Evolutionary conservation across 2,329 filamentous ascomycete genomes (phyloP).

Genomic region (Myriosclerotinia duriaeana): DNA sequence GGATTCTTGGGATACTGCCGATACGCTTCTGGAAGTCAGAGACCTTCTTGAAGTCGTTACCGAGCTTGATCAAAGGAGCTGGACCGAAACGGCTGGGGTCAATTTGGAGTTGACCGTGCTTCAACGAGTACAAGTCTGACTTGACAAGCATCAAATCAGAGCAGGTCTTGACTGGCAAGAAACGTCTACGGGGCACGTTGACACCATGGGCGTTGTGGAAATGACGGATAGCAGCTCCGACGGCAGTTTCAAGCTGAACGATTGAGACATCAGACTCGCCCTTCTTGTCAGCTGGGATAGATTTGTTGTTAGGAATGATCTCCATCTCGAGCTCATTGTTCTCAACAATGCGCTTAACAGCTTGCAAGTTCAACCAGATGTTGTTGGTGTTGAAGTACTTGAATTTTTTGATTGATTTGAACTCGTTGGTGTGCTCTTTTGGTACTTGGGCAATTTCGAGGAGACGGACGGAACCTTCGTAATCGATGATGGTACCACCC

Average conservation of each 20-base stretch:
- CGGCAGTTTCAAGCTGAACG: constrained; percentile 96
- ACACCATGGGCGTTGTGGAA: constrained; percentile 99
- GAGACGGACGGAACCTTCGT: constrained; percentile 93
- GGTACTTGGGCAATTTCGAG: constrained; percentile 98
- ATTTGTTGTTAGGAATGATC: constrained; percentile 99
- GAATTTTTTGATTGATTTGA: constrained; percentile 99
- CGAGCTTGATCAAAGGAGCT: constrained; percentile 97
- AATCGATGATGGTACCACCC: constrained; percentile 99
- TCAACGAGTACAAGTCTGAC: constrained; percentile 96
- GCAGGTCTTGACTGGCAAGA: constrained; percentile 99
- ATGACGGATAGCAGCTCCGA: constrained; percentile 97
- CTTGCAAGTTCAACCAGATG: constrained; percentile 98
- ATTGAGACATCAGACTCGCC: constrained; percentile 97
- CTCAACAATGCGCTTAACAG: constrained; percentile 98
- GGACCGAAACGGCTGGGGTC: constrained; percentile 95
- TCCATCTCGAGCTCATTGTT: constrained; percentile 98
- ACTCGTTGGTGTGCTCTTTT: constrained; percentile 99
- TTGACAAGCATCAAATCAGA: constrained; percentile 99
- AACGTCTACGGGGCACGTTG: constrained; percentile 94
- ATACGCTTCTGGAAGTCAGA: constrained; percentile 93
- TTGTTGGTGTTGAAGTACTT: constrained; percentile 99
- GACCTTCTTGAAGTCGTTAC: constrained; percentile 99
- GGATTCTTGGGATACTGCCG: constrained; percentile 82
- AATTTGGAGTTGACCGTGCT: constrained; percentile 97
- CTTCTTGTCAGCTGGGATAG: constrained; percentile 98